Percentiles rank a stretch among this genome's conserved stretches.
These are phyloP conservation scores for Cercospora canescens DNA, from an alignment of 2,329 filamentous ascomycete species.

Conservation along the genomic window DNA sequence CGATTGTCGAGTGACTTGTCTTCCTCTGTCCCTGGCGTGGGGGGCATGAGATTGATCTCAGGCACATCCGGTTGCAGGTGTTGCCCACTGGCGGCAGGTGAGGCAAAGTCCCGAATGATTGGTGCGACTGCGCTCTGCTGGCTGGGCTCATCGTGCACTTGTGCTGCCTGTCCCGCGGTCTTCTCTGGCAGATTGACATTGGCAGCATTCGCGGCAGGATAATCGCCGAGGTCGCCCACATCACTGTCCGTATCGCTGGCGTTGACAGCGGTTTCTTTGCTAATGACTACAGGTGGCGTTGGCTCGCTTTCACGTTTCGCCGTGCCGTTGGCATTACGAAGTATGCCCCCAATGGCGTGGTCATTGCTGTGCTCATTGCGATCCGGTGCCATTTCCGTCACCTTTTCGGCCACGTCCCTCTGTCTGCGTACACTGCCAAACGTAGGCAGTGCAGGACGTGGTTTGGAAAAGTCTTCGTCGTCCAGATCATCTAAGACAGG, in stretches of 20 bases:
- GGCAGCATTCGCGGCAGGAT: conserved; percentile 5
- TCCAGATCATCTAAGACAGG: conserved; percentile 47
- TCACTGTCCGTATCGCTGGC: conserved; percentile 44
- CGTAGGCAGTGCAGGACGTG: conserved; percentile 70
- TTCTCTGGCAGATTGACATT: conserved; percentile 14
- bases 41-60: conserved; percentile 36
- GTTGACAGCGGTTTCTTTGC: conserved; percentile 66
- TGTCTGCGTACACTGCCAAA: conserved; percentile 67
- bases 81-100: conserved; percentile 11
- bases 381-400: conserved; percentile 47
- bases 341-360: conserved; percentile 56
- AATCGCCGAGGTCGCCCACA: conserved; percentile 5
- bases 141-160: conserved; percentile 3
- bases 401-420: conserved; percentile 51
- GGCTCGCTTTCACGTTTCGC: conserved; percentile 57
- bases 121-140: conserved; percentile 13
- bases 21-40: conserved; percentile 36
- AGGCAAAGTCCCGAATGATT: conserved; percentile 28
- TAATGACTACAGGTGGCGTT: conserved; percentile 69
- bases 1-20: conserved; percentile 22
- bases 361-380: conserved; percentile 59
- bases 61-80: conserved; percentile 25
- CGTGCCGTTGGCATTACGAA: conserved; percentile 53
- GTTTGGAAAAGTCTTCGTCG: conserved; percentile 68
- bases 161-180: conserved; percentile 6